phyloP scores from a whole-genome alignment of 2,329 filamentous ascomycete genomes.

The Nigrospora osmanthi region DNA sequence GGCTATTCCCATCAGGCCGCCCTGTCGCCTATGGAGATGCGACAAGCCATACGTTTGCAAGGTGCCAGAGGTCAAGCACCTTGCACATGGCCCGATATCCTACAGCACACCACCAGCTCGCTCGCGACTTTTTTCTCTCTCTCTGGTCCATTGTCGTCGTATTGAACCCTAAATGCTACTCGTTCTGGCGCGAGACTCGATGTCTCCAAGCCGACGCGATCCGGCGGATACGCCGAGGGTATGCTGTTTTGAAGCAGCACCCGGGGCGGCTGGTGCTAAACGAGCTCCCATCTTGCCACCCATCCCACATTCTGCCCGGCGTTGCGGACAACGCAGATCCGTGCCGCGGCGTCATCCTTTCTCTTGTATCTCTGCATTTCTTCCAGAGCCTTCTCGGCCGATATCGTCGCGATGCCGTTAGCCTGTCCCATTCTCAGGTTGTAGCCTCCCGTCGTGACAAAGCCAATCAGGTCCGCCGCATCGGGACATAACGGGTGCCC shows the following conservation, averaged over 20 bases:
- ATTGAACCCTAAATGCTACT: no score
- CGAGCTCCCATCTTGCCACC: conserved; percentile 69
- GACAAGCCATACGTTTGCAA: no score
- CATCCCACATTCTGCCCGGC: conserved; percentile 73
- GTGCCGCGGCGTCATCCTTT: conserved; percentile 30
- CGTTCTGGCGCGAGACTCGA: no score
- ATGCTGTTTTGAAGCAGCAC: no score
- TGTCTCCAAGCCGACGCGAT: no score
- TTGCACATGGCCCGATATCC: no score
- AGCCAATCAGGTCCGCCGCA: conserved; percentile 74
- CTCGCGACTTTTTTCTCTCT: no score
- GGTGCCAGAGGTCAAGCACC: no score
- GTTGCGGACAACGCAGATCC: conserved; percentile 72
- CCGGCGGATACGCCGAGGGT: no score
- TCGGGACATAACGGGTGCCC: conserved; percentile 63
- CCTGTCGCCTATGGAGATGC: no score
- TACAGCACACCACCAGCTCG: no score
- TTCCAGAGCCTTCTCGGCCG: conserved; percentile 48
- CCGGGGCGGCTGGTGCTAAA: conserved; percentile 23
- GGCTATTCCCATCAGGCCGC: neutral
- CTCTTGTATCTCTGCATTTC: conserved; percentile 22
- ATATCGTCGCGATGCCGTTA: conserved; percentile 66
- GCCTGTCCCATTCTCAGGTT: conserved; percentile 70
- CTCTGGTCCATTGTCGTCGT: no score
- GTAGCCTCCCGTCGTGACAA: conserved; percentile 81